Conservation (phyloP, 1,284 basidiomycete genomes). For the Vanrija sp. region DNA sequence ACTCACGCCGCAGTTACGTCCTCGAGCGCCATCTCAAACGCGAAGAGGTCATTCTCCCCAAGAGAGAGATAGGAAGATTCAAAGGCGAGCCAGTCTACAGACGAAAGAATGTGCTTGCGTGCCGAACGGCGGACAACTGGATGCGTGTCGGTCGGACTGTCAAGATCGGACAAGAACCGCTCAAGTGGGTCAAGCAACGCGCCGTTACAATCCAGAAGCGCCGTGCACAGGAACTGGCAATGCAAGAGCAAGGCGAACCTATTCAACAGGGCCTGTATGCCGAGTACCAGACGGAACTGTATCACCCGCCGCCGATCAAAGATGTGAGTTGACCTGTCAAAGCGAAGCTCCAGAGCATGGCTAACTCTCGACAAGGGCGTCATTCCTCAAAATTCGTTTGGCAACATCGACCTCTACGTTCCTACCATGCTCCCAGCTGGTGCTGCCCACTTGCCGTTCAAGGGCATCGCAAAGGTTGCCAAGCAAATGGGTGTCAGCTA, state of each 20-base stretch:
- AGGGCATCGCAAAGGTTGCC: slow-evolving; percentile 83
- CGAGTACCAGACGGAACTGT: slow-evolving; percentile 77
- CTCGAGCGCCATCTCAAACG: slow-evolving; percentile 83
- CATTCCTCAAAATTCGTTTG: slow-evolving; percentile 92
- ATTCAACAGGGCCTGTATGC: slow-evolving; percentile 85
- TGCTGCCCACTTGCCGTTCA: slow-evolving; percentile 82
- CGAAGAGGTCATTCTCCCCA: slow-evolving; percentile 82
- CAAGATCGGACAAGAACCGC: slow-evolving; percentile 69
- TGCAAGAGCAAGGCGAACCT: slow-evolving; percentile 57
- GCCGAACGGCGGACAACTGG: slow-evolving; percentile 93
- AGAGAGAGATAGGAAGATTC: slow-evolving; percentile 82
- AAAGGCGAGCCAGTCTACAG: slow-evolving; percentile 90
- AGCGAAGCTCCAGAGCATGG: too few relatives aligned
- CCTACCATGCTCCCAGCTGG: slow-evolving; percentile 91
- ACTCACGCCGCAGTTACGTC: slow-evolving; percentile 61
- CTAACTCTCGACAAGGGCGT: slow-evolving; percentile 60
- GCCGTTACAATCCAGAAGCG: slow-evolving; percentile 76
- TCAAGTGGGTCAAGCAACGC: slow-evolving; percentile 86
- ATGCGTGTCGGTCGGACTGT: slow-evolving; percentile 79
- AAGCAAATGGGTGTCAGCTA: slow-evolving; percentile 79
- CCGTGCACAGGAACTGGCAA: slow-evolving; percentile 74
- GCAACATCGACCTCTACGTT: slow-evolving; percentile 94
- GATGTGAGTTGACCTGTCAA: slow-evolving; percentile 58
- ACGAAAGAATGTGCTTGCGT: slow-evolving; percentile 70
- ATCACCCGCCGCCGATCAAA: slow-evolving; percentile 70